Base-by-base conservation (phyloP, 2,329 filamentous ascomycete species). In the Talaromyces sp. region DNA sequence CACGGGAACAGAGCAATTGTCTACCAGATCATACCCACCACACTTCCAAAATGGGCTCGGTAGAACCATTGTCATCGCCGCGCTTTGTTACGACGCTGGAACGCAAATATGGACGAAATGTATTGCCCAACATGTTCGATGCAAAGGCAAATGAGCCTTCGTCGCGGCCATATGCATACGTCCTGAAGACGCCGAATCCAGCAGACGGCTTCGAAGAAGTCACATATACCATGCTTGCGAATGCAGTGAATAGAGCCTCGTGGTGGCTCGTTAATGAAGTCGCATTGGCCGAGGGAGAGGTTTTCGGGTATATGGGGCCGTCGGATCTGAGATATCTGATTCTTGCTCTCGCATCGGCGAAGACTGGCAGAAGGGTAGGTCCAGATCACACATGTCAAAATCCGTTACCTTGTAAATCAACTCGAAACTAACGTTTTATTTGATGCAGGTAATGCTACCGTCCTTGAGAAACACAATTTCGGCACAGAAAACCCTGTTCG, bases 391-490 rank as follows among this genome's bases (percentile, higher is more conserved):
- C 25, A 16, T 44, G 25, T 35, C 1, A 14, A n/a, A 28, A 18
- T 3, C 11, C 3, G 4, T 7, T 14, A 8, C 23, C 5, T 9
- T 14, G 16, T 21, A 5, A 35, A 16, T 12, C 4, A 18, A 14
- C 1, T 18, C 8, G 3, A 35, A 2, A 39, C 37, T 63, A 14
- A 54, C 21, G 14, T 23, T 16, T 2, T 3, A 3, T 16, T 23
- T 18, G n/a, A 12, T 42, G 9, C 21, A 65, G 61, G 58, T 65
- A 40, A 56, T 65, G 44, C 21, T 63, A 28, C 63, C 63, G 12
- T 65, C 63, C 7, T 52, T 60, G 14, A 57, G 63, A 58, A 65
- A 65, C 46, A 63, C 63, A 39, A 58, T 63, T n/a, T 42, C 62
- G 6, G 63, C 63, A 3, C 63, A 65, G 21, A 58, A 60, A 37